Evolutionary conservation across 192 early-diverging fungal genomes (phyloP), one percentile per base, ranked within the genome.

Genomic region (Phycomyces nitens): DNA sequence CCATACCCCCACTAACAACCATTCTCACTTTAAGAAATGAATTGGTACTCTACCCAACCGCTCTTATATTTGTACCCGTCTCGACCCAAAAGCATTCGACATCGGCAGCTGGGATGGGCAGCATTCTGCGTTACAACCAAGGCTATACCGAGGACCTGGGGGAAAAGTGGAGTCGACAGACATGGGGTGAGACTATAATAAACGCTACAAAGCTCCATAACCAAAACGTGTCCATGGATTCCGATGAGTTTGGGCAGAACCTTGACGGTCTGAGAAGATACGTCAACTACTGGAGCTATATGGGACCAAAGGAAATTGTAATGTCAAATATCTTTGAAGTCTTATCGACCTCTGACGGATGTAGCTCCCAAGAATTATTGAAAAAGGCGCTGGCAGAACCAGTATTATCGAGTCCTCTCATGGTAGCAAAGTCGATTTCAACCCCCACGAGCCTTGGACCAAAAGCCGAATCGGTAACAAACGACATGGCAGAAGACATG

Each of bases 81-180:
- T 63, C 71, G 16, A 53, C 65, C 4, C 62, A 63, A 39, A 7
- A 40, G 7, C 56, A 56, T 16, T 60, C 71, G 0, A 67, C 51
- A 38, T 34, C 71, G 22, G 26, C 62, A 50, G 53, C 71, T 20
- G 65, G 71, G 0, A 59, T 72, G 60, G 62, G 63, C 23, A 64
- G 71, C 6, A 21, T 54, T 12, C 29, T 62, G 10, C 34, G 59
- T 8, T 62, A 61, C 20, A 66, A 72, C 10, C 65, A 72, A 42
- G 71, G 71, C 2, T 59, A 58, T 9, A 63, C 58, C 14, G 71
- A 72, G 15, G 65, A 67, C 9, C 27, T 72, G 39, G 65, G 60
- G 2, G 60, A 72, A 20, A 72, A 72, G 50, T 72, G 65, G 60
- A 53, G 38, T 62, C 54, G 71, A 11, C 55, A 49, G 42, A 51